Conservation (phyloP, 75 land plant species). For the Pseudotsuga menziesii region DNA sequence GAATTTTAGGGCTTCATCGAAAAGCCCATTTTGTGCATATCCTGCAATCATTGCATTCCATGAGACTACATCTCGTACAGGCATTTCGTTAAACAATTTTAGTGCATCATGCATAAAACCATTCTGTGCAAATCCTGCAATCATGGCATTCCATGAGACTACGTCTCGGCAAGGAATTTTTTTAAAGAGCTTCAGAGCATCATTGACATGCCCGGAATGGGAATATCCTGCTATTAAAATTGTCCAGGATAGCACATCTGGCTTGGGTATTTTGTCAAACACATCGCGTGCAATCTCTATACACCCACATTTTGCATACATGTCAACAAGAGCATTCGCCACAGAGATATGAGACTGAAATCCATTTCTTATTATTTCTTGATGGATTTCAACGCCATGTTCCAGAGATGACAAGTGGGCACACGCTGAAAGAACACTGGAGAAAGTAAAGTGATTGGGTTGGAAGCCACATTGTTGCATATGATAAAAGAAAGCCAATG, state of each 20-base stretch:
- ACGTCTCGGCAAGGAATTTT: constrained; percentile 10
- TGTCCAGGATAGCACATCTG: constrained; percentile 27
- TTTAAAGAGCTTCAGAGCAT: constrained; percentile 11
- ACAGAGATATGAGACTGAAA: constrained; percentile 17
- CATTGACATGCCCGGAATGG: neutral
- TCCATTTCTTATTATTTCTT: constrained; percentile 20
- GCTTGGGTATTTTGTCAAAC: constrained; percentile 36
- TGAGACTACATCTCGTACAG: constrained; percentile 40
- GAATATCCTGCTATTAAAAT: constrained; percentile 17
- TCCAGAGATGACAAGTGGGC: constrained; percentile 12
- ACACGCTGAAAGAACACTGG: constrained; percentile 44
- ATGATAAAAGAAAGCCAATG: constrained; percentile 24
- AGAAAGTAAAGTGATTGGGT: constrained; percentile 51
- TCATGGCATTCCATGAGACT: constrained; percentile 50
- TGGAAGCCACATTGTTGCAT: constrained; percentile 36
- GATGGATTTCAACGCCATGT: constrained; percentile 21
- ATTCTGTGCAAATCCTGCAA: constrained; percentile 31
- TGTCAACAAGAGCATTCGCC: constrained; percentile 25
- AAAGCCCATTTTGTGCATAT: constrained; percentile 16
- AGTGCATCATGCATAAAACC: constrained; percentile 25
- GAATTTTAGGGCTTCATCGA: constrained; percentile 24
- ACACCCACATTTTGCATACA: constrained; percentile 31
- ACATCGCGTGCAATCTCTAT: constrained; percentile 18
- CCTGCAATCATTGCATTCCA: constrained; percentile 43
- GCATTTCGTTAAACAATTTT: constrained; percentile 30